These are phyloP conservation scores for Corchorus capsularis DNA, from an alignment of 345 rosid genomes.

Conservation along the genomic window DNA sequence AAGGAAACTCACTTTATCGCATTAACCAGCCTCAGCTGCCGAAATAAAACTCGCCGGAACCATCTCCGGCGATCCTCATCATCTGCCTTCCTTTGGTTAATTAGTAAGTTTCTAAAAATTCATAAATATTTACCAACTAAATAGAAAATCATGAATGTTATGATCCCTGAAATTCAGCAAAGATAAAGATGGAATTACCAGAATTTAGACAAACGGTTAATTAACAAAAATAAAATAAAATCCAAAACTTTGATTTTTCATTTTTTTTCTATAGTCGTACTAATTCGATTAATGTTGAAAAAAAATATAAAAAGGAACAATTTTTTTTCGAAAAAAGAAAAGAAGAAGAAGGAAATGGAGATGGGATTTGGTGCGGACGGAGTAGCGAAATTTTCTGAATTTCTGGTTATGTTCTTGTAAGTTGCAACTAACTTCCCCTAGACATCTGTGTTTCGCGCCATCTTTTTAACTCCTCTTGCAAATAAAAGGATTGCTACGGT, in stretches of 20 bases:
- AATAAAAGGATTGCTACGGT: background rate
- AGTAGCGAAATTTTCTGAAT: conserved; percentile 41
- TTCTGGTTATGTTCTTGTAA: conserved; percentile 21
- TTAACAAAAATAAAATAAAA: background rate
- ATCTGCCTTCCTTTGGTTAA: background rate
- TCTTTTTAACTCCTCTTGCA: conserved; percentile 9
- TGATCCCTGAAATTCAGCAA: conserved; percentile 1
- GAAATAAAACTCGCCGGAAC: conserved; percentile 26
- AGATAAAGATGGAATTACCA: conserved; percentile 11
- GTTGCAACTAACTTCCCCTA: conserved; percentile 32
- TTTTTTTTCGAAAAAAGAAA: background rate
- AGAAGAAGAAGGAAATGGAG: background rate
- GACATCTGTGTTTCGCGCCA: conserved; percentile 47
- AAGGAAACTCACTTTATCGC: background rate
- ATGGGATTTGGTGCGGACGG: conserved; percentile 33
- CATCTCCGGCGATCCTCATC: conserved; percentile 26
- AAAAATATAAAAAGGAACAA: conserved; percentile 4
- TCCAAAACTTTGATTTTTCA: conserved; percentile 13
- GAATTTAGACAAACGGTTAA: background rate
- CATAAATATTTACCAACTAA: background rate
- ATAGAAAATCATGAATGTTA: background rate
- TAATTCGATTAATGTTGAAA: background rate
- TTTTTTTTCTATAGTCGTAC: background rate
- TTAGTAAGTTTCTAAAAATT: background rate
- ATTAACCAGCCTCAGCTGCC: conserved; percentile 6